A percentile compares a stretch with the other conserved stretches of the same genome.
These are phyloP conservation scores for Centaurea solstitialis DNA, from an alignment of 129 eudicot species.

Conservation along the genomic window DNA sequence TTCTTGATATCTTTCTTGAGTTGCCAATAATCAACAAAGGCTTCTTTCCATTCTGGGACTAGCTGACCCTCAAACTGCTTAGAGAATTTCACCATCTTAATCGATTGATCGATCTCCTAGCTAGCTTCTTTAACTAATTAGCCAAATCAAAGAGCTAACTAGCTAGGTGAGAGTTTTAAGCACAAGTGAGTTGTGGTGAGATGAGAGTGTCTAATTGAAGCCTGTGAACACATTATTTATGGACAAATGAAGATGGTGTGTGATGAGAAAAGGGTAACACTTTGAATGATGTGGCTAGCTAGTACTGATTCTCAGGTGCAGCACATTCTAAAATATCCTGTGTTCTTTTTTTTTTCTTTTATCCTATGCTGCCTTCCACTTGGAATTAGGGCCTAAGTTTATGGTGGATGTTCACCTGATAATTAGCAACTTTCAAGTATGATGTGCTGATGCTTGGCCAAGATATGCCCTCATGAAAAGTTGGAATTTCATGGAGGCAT, in stretches of 20 bases:
- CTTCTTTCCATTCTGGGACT: constrained; percentile 97
- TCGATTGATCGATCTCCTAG: background rate
- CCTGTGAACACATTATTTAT: constrained; percentile 48
- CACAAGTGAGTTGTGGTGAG: constrained; percentile 27
- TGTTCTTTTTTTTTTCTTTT: constrained; percentile 36
- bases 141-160: background rate
- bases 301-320: constrained; percentile 46
- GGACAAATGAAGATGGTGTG: constrained; percentile 42
- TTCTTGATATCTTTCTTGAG: constrained; percentile 85
- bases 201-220: constrained; percentile 47
- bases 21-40: constrained; percentile 82
- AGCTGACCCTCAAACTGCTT: constrained; percentile 87
- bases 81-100: constrained; percentile 85
- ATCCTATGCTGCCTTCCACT: constrained; percentile 83
- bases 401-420: constrained; percentile 29
- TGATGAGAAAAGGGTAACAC: constrained; percentile 43
- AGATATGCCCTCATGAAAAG: constrained; percentile 24
- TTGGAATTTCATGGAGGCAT: constrained; percentile 21
- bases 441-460: constrained; percentile 24
- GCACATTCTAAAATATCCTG: constrained; percentile 83
- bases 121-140: background rate
- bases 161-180: constrained; percentile 13
- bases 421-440: constrained; percentile 25
- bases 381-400: constrained; percentile 37
- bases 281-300: constrained; percentile 34